phyloP scores from a whole-genome alignment of 2,329 filamentous ascomycete genomes.

The Paecilomyces fulvus region DNA sequence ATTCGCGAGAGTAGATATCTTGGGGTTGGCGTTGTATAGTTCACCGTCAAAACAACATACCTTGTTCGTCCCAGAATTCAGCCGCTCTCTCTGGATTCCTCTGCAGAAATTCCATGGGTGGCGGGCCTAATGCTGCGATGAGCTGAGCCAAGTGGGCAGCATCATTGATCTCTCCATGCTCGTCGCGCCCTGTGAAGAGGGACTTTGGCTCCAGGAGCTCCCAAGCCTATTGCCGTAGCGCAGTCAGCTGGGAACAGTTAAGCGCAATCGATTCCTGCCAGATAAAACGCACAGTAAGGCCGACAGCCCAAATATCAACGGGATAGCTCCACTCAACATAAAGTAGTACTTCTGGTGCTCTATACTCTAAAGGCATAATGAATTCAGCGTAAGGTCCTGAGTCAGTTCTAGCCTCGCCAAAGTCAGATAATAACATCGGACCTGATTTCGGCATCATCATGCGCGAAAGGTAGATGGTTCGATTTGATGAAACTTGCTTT shows the following conservation, averaged over 20 bases:
- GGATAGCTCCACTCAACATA: neutral
- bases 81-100: neutral
- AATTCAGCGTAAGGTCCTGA: neutral
- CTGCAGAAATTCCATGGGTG: neutral
- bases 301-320: neutral
- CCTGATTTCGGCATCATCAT: neutral
- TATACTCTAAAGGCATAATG: neutral
- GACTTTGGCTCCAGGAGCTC: neutral
- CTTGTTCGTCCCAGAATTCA: neutral
- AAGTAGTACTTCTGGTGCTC: neutral
- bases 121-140: neutral
- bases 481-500: neutral
- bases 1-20: neutral
- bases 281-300: neutral
- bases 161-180: neutral
- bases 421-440: neutral
- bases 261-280: too few species aligned
- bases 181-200: neutral
- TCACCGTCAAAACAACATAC: neutral
- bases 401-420: neutral
- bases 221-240: neutral
- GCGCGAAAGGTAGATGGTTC: neutral
- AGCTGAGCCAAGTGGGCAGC: neutral
- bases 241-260: too few species aligned
- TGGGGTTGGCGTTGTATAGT: neutral